Percentiles rank a stretch among this genome's conserved stretches.
Conservation (phyloP, 1,284 basidiomycete species). For the Naganishia albida region DNA sequence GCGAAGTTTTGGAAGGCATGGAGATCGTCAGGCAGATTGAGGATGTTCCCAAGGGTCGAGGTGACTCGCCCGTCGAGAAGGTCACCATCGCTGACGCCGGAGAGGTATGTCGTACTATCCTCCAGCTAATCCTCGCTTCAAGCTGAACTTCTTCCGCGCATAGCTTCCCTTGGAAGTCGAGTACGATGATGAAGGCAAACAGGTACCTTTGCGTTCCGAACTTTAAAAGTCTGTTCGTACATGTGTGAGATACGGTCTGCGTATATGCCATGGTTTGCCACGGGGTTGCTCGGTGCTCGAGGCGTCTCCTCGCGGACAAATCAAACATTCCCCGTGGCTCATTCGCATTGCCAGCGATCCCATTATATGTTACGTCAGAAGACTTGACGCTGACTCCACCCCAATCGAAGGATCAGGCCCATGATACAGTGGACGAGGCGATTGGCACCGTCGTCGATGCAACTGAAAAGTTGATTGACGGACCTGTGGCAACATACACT, state of each 20-base stretch:
- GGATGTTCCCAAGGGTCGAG: conserved; percentile 66
- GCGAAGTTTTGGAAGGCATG: conserved; percentile 85
- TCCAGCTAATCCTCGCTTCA: neutral
- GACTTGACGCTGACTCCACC: conserved; percentile 44
- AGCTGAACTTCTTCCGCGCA: conserved; percentile 19
- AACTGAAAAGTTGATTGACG: conserved; percentile 24
- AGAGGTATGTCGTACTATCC: conserved; percentile 62
- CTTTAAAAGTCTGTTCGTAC: conserved; percentile 61
- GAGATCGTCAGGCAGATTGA: conserved; percentile 75
- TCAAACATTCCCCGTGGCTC: neutral
- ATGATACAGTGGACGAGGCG: conserved; percentile 33
- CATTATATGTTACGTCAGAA: conserved; percentile 30
- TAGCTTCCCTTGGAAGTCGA: conserved; percentile 68
- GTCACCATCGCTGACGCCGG: conserved; percentile 77
- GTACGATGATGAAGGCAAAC: conserved; percentile 67
- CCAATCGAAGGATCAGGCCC: conserved; percentile 6
- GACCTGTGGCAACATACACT: conserved; percentile 33
- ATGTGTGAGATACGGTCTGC: conserved; percentile 39
- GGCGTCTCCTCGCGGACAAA: too few species aligned
- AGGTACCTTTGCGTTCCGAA: conserved; percentile 90
- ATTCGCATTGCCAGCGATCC: neutral
- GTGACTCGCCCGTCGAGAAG: conserved; percentile 69
- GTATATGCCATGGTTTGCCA: conserved; percentile 20
- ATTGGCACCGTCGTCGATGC: conserved; percentile 32
- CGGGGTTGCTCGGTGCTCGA: neutral